Percentiles rank a stretch among this genome's conserved stretches.
Evolutionary conservation across 225 moss, liverwort and hornwort genomes (phyloP).

Genomic region (Sphagnum tenellum): DNA sequence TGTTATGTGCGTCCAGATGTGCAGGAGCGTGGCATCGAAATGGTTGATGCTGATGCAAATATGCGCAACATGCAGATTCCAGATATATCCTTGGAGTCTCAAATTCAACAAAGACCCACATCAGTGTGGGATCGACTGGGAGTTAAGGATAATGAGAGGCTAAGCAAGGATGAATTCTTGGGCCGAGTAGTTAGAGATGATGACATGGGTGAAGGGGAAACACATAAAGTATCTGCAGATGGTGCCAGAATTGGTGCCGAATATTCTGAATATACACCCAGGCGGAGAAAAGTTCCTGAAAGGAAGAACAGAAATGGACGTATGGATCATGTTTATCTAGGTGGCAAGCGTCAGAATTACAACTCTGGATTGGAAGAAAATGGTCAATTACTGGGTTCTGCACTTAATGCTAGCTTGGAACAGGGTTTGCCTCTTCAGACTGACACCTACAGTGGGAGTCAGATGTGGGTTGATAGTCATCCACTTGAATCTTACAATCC

Average conservation of each 20-base stretch:
- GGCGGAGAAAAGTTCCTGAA: slow-evolving; percentile 48
- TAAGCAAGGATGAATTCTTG: slow-evolving; percentile 9
- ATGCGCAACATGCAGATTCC: slow-evolving; percentile 2
- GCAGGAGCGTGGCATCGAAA: slow-evolving; percentile 26
- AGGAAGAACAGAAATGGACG: slow-evolving; percentile 5
- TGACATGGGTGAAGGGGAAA: slow-evolving; percentile 20
- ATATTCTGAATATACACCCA: slow-evolving; percentile 38
- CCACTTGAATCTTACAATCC: too few species aligned
- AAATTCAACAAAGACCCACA: slow-evolving; percentile 25
- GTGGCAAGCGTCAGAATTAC: too few species aligned
- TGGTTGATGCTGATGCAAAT: slow-evolving; percentile 13
- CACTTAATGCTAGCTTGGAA: slow-evolving; percentile 19
- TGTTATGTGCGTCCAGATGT: slow-evolving; percentile 24
- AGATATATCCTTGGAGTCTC: background rate
- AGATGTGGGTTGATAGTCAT: too few species aligned
- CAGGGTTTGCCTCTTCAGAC: slow-evolving; percentile 8
- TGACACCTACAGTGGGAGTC: too few species aligned
- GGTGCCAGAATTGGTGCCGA: slow-evolving; percentile 5
- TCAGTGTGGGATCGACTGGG: slow-evolving; percentile 91
- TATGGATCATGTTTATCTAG: too few species aligned
- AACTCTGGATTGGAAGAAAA: slow-evolving; percentile 10
- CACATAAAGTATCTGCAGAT: slow-evolving; percentile 32
- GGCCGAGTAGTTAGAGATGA: slow-evolving; percentile 8
- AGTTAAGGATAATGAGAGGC: slow-evolving; percentile 25
- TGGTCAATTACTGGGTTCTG: slow-evolving; percentile 28